A percentile compares a stretch with the other conserved stretches of the same genome.
phyloP scores from a whole-genome alignment of 345 rosid species.

The Salix koriyanagi region DNA sequence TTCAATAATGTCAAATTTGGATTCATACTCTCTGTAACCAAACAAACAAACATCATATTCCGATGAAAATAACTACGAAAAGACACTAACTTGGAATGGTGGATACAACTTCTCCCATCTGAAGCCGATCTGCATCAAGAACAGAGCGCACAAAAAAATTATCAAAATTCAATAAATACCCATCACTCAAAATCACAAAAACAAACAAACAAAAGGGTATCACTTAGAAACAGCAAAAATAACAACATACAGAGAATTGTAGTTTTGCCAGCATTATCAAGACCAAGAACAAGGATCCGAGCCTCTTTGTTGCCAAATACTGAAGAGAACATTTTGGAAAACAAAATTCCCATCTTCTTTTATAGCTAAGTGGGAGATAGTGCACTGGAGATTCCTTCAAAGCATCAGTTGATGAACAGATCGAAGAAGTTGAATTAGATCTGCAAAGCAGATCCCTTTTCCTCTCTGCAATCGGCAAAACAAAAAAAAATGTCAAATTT shows the following conservation, averaged over 20 bases:
- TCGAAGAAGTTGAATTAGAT: conserved; percentile 14
- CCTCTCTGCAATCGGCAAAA: background rate
- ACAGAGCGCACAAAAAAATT: background rate
- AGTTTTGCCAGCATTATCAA: conserved; percentile 30
- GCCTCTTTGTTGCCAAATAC: conserved; percentile 26
- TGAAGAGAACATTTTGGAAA: conserved; percentile 23
- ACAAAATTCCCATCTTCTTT: conserved; percentile 17
- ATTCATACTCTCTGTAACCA: background rate
- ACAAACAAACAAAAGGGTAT: background rate
- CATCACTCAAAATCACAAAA: background rate
- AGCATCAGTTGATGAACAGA: background rate
- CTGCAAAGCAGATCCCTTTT: conserved; percentile 15
- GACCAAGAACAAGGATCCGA: conserved; percentile 27
- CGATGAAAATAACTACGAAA: background rate
- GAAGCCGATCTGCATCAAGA: conserved; percentile 58
- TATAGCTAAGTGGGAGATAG: background rate
- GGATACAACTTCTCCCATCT: conserved; percentile 98
- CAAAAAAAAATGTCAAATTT: background rate
- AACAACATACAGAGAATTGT: conserved; percentile 23
- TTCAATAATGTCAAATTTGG: background rate
- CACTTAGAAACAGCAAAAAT: background rate
- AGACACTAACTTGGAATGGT: conserved; percentile 81
- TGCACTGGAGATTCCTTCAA: background rate
- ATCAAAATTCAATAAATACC: conserved; percentile 6
- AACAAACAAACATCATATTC: background rate